Evolutionary conservation across 2,329 filamentous ascomycete species (phyloP).

Genomic region (Aureobasidium sp.): DNA sequence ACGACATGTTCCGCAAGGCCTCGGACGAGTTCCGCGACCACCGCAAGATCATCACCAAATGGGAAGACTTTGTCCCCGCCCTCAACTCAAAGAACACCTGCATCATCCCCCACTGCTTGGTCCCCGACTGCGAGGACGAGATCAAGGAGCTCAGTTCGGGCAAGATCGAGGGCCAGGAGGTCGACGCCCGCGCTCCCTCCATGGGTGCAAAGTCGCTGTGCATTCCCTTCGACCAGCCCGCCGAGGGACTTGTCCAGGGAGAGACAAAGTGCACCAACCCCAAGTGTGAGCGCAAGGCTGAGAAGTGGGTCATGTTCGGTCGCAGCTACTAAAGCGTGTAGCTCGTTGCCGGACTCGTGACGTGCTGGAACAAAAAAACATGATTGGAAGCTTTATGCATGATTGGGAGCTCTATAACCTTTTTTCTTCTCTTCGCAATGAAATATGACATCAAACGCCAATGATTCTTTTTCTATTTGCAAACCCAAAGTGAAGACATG

Average conservation of each 20-base stretch:
- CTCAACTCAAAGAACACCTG: slow-evolving; percentile 90
- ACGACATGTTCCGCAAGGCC: slow-evolving; percentile 69
- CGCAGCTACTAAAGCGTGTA: slow-evolving; percentile 32
- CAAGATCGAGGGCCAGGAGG: slow-evolving; percentile 57
- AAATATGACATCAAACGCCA: slow-evolving; percentile 7
- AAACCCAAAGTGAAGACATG: background rate
- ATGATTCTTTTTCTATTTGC: background rate
- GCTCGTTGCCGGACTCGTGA: background rate
- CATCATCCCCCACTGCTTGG: slow-evolving; percentile 82
- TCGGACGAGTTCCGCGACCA: slow-evolving; percentile 71
- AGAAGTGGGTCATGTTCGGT: slow-evolving; percentile 91
- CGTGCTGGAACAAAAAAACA: background rate
- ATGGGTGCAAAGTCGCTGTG: slow-evolving; percentile 72
- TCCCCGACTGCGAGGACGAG: slow-evolving; percentile 77
- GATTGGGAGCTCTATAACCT: background rate
- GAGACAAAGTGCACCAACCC: slow-evolving; percentile 90
- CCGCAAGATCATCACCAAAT: slow-evolving; percentile 69
- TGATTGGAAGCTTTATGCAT: background rate
- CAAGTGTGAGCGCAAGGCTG: slow-evolving; percentile 65
- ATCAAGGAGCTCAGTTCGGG: slow-evolving; percentile 88
- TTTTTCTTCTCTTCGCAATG: background rate
- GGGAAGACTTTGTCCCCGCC: slow-evolving; percentile 84
- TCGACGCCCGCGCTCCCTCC: slow-evolving; percentile 60
- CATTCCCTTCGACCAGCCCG: slow-evolving; percentile 79
- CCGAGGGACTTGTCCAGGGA: slow-evolving; percentile 60